Evolutionary conservation across 441 rosid species (phyloP).

Genomic region (Raphanus hybrid): DNA sequence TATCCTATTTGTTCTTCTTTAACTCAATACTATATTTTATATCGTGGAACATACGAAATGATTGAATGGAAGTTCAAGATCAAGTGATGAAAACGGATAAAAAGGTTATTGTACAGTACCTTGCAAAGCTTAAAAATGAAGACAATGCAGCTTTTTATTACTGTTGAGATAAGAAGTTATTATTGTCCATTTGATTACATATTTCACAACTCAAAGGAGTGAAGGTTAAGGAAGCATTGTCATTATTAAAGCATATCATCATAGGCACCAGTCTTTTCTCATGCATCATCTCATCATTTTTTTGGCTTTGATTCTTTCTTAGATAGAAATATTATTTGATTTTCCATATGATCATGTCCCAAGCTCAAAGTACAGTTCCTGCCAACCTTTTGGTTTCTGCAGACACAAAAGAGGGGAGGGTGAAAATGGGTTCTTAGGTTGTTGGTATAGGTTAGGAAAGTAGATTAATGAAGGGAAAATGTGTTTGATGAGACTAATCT

Average conservation of each 20-base stretch:
- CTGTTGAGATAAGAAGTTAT: not conserved
- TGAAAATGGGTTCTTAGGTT: too few species aligned
- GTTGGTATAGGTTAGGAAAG: not conserved
- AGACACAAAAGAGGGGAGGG: too few species aligned
- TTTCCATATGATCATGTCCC: not conserved
- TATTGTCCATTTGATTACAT: not conserved
- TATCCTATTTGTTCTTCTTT: not conserved
- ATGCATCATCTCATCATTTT: constrained; percentile 1
- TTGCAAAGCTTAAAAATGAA: not conserved
- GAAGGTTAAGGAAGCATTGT: not conserved
- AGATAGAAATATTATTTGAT: not conserved
- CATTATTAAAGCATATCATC: not conserved
- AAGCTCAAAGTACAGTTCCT: not conserved
- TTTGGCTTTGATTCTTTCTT: not conserved
- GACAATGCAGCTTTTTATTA: constrained; percentile 1
- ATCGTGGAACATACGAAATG: constrained; percentile 16
- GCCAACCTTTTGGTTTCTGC: too few species aligned
- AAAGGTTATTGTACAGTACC: not conserved
- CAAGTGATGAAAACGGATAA: constrained; percentile 1
- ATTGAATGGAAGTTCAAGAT: constrained; percentile 16
- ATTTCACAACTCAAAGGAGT: not conserved
- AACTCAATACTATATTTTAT: not conserved
- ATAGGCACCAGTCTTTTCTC: not conserved
- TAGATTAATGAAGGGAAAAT: not conserved
- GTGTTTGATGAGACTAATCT: not conserved